Evolutionary conservation across 176 grass and related monocot genomes (phyloP).

Genomic region (Triticum aestivum): DNA sequence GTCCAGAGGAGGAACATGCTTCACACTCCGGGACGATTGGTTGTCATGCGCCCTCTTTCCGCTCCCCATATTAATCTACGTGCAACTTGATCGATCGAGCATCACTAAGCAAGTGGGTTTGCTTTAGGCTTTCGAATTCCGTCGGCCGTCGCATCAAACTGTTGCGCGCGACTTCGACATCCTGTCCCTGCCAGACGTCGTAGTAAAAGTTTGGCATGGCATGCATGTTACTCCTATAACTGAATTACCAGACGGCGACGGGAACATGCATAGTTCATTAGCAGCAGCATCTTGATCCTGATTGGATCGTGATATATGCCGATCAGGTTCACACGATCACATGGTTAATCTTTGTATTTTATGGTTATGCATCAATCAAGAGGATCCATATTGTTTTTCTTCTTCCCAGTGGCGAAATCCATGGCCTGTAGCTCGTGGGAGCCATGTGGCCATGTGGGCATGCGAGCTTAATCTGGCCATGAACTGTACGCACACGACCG

Average conservation of each 20-base stretch:
- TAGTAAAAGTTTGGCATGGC: background rate
- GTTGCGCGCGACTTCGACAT: background rate
- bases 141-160: background rate
- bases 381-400: background rate
- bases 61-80: background rate
- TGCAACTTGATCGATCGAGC: slow-evolving; percentile 10
- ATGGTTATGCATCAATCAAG: background rate
- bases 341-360: background rate
- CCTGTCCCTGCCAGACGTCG: background rate
- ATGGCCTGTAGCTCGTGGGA: background rate
- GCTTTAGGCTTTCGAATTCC: background rate
- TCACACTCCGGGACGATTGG: slow-evolving; percentile 26
- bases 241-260: background rate
- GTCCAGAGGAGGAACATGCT: slow-evolving; percentile 20
- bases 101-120: slow-evolving; percentile 6
- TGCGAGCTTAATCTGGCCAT: background rate
- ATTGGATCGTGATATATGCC: background rate
- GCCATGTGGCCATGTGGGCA: slow-evolving; percentile 46
- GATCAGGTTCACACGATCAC: background rate
- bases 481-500: background rate
- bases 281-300: background rate
- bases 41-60: slow-evolving; percentile 10
- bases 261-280: background rate
- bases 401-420: background rate
- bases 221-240: too few relatives aligned